Evolutionary conservation across 805 yeast genomes (phyloP).

Genomic region (Saccharomycopsis sp.): DNA sequence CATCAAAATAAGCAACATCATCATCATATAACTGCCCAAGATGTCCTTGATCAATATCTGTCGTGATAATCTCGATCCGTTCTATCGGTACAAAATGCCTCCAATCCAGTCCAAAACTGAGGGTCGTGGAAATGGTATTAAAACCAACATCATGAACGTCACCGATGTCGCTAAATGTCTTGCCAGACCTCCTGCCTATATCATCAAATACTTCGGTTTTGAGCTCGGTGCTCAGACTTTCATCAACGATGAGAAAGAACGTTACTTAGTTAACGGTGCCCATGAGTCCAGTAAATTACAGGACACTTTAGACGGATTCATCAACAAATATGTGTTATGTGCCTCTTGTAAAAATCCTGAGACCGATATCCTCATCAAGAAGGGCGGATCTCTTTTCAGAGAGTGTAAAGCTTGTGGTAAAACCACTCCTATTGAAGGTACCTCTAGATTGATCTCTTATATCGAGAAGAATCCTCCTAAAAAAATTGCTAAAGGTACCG

Average conservation of each 20-base stretch:
- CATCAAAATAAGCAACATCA: no score
- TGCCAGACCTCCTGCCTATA: constrained; percentile 86
- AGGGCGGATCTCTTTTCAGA: constrained; percentile 67
- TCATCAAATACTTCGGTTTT: constrained; percentile 90
- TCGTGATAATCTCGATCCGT: constrained; percentile 96
- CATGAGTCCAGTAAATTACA: constrained; percentile 88
- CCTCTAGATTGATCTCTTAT: constrained; percentile 41
- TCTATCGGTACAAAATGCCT: constrained; percentile 99
- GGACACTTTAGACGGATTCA: constrained; percentile 91
- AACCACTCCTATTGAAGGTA: constrained; percentile 34
- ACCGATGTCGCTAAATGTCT: constrained; percentile 92
- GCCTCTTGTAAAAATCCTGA: constrained; percentile 96
- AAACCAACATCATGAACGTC: constrained; percentile 86
- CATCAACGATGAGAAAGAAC: constrained; percentile 70
- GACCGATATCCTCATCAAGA: constrained; percentile 80
- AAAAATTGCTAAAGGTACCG: constrained; percentile 53
- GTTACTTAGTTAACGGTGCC: constrained; percentile 89
- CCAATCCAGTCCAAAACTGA: constrained; percentile 94
- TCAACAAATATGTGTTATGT: constrained; percentile 87
- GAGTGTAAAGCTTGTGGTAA: constrained; percentile 99
- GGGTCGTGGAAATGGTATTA: constrained; percentile 99
- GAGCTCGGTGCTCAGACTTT: constrained; percentile 97
- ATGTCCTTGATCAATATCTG: constrained; percentile 91
- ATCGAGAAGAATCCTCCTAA: constrained; percentile 44
- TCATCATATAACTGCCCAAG: no score